Evolutionary conservation across 768 basidiomycete species (phyloP).

Genomic region (Termitomyces sp.): DNA sequence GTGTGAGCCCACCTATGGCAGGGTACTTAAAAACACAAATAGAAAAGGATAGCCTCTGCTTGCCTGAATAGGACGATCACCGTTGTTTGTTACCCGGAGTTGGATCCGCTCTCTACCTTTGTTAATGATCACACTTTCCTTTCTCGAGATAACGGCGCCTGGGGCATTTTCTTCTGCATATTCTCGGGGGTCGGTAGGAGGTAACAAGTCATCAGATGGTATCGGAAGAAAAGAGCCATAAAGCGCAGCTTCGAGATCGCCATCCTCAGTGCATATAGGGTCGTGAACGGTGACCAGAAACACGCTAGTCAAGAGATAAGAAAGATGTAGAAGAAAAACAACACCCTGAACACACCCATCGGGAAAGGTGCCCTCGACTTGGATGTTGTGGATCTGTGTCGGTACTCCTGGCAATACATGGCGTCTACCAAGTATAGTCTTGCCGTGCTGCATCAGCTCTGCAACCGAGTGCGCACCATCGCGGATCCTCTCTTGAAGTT

Average conservation of each 20-base stretch:
- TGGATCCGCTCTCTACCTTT: conserved; percentile 61
- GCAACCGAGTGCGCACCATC: conserved; percentile 86
- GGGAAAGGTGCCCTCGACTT: conserved; percentile 89
- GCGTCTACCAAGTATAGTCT: conserved; percentile 77
- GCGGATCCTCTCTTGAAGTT: conserved; percentile 89
- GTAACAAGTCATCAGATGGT: conserved; percentile 64
- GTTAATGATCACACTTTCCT: conserved; percentile 71
- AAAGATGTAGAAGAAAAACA: not conserved
- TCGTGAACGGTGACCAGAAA: conserved; percentile 98
- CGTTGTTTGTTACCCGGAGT: conserved; percentile 81
- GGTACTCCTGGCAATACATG: conserved; percentile 87
- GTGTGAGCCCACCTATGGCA: conserved; percentile 78
- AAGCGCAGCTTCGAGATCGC: conserved; percentile 78
- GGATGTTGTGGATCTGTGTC: conserved; percentile 74
- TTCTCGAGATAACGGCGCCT: conserved; percentile 68
- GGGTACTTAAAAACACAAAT: not conserved
- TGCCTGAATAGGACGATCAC: conserved; percentile 92
- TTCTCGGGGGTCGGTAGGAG: conserved; percentile 39
- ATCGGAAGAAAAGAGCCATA: conserved; percentile 91
- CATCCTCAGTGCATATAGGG: conserved; percentile 82
- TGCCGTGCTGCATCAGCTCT: conserved; percentile 92
- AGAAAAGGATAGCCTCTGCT: conserved; percentile 1
- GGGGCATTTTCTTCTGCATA: conserved; percentile 55
- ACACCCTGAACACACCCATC: conserved; percentile 56
- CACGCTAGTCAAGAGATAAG: conserved; percentile 38